phyloP scores from a whole-genome alignment of 257 asterid genomes.

The Handroanthus guayacan region DNA sequence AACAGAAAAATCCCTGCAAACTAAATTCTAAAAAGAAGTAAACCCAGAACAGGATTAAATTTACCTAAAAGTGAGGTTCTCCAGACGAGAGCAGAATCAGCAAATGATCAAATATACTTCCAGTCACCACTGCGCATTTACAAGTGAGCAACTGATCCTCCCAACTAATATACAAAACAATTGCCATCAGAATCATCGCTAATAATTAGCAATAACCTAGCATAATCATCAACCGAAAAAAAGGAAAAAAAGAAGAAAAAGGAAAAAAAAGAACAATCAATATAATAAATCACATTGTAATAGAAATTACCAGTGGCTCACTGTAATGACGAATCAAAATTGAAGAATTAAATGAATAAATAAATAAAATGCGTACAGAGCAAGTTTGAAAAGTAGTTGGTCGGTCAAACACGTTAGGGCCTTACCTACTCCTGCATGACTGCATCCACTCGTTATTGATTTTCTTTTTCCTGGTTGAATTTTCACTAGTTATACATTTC shows the following conservation, averaged over 20 bases:
- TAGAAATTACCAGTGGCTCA: neutral
- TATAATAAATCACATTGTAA: neutral
- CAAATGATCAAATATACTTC: slow-evolving; percentile 27
- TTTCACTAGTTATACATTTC: too few relatives aligned
- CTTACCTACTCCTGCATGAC: too few relatives aligned
- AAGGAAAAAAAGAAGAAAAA: neutral
- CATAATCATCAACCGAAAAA: neutral
- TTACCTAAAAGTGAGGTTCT: neutral
- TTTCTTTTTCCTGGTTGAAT: too few relatives aligned
- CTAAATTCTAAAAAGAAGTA: neutral
- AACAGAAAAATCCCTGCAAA: neutral
- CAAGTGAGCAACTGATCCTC: slow-evolving; percentile 32
- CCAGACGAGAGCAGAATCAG: slow-evolving; percentile 28
- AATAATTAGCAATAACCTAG: neutral
- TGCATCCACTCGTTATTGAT: too few relatives aligned
- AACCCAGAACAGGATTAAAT: slow-evolving; percentile 10
- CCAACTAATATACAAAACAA: neutral
- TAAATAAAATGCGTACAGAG: too few relatives aligned
- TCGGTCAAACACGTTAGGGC: too few relatives aligned
- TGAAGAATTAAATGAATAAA: too few relatives aligned
- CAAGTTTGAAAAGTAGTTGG: too few relatives aligned
- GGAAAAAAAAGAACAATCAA: neutral
- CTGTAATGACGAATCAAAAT: too few relatives aligned
- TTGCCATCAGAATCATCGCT: neutral
- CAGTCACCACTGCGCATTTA: slow-evolving; percentile 27